A percentile compares a stretch with the other conserved stretches of the same genome.
These are phyloP conservation scores for Halteria grandinella DNA, from an alignment of 73 alveolate genomes.

Conservation along the genomic window DNA sequence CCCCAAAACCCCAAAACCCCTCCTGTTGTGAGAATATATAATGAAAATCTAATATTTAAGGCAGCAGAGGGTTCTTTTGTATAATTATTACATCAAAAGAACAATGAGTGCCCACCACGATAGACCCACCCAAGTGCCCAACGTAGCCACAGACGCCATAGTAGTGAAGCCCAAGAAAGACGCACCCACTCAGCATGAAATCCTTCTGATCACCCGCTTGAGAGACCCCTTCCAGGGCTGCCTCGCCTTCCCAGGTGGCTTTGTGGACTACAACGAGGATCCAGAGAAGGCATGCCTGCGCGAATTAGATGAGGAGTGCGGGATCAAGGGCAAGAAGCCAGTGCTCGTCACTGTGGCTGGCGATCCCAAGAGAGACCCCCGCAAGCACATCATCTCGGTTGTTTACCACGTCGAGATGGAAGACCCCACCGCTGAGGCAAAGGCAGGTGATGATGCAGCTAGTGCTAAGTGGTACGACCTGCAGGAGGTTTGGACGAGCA, in stretches of 20 bases:
- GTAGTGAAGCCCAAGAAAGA: slow-evolving; percentile 77
- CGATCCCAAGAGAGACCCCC: slow-evolving; percentile 96
- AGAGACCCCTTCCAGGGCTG: slow-evolving; percentile 86
- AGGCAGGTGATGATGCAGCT: slow-evolving; percentile 98
- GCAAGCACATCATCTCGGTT: slow-evolving; percentile 96
- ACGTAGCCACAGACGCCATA: slow-evolving; percentile 94
- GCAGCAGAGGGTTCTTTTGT: no score
- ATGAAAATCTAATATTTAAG: no score
- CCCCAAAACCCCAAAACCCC: no score
- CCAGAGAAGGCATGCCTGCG: slow-evolving; percentile 93
- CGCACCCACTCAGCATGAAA: slow-evolving; percentile 77
- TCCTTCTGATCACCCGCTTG: slow-evolving; percentile 91
- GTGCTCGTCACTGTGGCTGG: slow-evolving; percentile 96
- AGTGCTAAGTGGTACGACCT: slow-evolving; percentile 92
- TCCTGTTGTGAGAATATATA: no score
- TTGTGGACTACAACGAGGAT: slow-evolving; percentile 97
- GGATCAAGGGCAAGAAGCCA: slow-evolving; percentile 84
- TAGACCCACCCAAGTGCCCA: slow-evolving; percentile 71
- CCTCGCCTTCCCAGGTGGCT: slow-evolving; percentile 99
- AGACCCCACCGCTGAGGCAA: slow-evolving; percentile 83
- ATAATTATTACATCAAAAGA: no score
- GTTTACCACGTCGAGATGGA: slow-evolving; percentile 89
- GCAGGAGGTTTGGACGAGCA: slow-evolving; percentile 64
- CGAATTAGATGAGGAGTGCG: slow-evolving; percentile 96
- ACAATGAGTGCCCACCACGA: neutral